Base-by-base conservation (phyloP, 2,329 filamentous ascomycete species). In the Aureobasidium vineae region DNA sequence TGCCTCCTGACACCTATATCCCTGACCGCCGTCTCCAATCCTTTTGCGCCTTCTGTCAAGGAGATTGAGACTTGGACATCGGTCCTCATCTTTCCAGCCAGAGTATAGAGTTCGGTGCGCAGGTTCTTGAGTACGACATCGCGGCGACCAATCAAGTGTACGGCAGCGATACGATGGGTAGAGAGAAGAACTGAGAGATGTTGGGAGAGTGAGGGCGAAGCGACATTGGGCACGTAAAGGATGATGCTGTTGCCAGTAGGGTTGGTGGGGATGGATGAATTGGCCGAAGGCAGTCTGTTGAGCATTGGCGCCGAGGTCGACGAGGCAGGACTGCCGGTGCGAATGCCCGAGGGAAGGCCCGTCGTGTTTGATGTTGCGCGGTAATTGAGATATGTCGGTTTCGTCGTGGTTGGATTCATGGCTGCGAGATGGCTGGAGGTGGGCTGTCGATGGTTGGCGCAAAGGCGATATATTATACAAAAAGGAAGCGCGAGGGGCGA, bases 371-470 rank as follows among this genome's bases (percentile, higher is more conserved):
- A 7, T 8, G 33, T 13, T 41, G 28, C 40, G 41, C 66, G 66
- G 33, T 67, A 67, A 43, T 67, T 56, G 28, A 67, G 66, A 43
- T 64, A 67, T 13, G 66, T 67, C 6, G 65, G 65, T 66, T 33
- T 47, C 19, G 56, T 43, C 40, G 41, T 23, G 52, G 21, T 16
- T 16, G 52, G 52, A 33, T 65, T 59, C 63, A 65, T 65, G 45
- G 23, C 28, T 36, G 41, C 57, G 23, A 47, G 26, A 33, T 8
- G 10, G 53, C 33, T 56, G 21, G n/a, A 23, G n/a, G 15, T 38
- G 33, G n/a, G 15, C 31, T 31, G 23, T 54, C 52, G n/a, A 40
- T 16, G 6, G 33, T 26, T 21, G 36, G 11, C 8, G 23, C 21
- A 41, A 41, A 40, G 36, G 36, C n/a, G 59, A 38, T 31, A 38